Evolutionary conservation across 176 grass and related monocot species (phyloP).

Genomic region (Aegilops umbellulata): DNA sequence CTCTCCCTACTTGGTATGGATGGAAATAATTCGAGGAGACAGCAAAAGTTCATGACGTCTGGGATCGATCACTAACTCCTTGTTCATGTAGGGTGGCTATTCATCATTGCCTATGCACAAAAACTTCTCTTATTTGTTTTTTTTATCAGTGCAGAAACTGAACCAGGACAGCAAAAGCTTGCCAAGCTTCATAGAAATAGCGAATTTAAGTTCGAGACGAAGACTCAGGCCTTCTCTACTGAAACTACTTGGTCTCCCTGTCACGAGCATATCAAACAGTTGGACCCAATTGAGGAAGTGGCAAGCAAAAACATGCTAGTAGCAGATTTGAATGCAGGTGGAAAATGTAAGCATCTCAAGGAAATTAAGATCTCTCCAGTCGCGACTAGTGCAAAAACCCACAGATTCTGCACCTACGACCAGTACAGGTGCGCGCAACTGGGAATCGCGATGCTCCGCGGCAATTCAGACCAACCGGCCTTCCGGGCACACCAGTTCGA

Average conservation of each 20-base stretch:
- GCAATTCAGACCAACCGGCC: not conserved
- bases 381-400: not conserved
- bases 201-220: not conserved
- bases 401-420: not conserved
- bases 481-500: not conserved
- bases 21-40: not conserved
- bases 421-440: not conserved
- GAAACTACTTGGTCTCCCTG: not conserved
- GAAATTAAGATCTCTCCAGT: not conserved
- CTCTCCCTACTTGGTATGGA: not conserved
- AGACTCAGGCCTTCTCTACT: not conserved
- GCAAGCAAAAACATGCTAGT: not conserved
- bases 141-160: not conserved
- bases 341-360: slow-evolving; percentile 19
- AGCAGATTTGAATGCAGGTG: not conserved
- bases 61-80: not conserved
- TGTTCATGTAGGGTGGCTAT: not conserved
- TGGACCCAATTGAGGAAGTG: not conserved
- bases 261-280: not conserved
- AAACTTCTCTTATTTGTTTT: not conserved
- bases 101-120: not conserved
- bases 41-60: not conserved
- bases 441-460: not conserved
- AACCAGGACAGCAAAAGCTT: not conserved
- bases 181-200: not conserved